Evolutionary conservation across 495 filamentous ascomycete genomes (phyloP).

Genomic region (Thermothielavioides terrestris): DNA sequence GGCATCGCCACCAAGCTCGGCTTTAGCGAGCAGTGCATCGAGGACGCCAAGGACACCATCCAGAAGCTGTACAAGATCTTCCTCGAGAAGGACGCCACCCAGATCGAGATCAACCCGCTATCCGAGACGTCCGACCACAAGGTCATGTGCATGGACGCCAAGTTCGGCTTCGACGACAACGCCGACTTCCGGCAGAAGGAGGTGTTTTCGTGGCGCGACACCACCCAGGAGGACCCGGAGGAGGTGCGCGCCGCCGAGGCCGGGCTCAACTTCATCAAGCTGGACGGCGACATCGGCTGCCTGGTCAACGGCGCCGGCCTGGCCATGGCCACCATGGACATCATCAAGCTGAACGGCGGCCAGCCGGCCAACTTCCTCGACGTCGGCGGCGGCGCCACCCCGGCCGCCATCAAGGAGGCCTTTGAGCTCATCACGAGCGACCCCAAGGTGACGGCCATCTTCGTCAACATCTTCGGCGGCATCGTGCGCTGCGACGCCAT

Average conservation of each 20-base stretch:
- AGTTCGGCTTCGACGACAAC: constrained; percentile 96
- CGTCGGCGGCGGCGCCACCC: constrained; percentile 94
- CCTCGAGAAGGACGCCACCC: constrained; percentile 94
- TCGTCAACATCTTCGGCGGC: constrained; percentile 99
- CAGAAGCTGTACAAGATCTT: constrained; percentile 99
- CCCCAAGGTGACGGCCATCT: constrained; percentile 96
- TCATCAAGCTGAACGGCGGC: constrained; percentile 99
- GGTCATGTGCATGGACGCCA: constrained; percentile 98
- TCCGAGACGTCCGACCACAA: constrained; percentile 95
- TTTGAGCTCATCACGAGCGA: constrained; percentile 98
- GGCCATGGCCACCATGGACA: constrained; percentile 99
- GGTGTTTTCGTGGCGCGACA: constrained; percentile 86
- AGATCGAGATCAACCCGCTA: constrained; percentile 98
- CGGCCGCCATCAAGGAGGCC: constrained; percentile 90
- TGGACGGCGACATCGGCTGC: constrained; percentile 98
- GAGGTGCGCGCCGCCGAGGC: constrained; percentile 93
- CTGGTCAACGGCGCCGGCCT: constrained; percentile 98
- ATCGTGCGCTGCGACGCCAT: constrained; percentile 98
- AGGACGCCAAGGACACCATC: constrained; percentile 88
- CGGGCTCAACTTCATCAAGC: constrained; percentile 98
- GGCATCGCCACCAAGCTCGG: constrained; percentile 87
- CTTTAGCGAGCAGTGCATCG: constrained; percentile 93
- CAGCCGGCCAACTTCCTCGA: constrained; percentile 97
- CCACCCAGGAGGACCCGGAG: constrained; percentile 90
- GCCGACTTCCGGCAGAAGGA: constrained; percentile 97